Percentiles rank a stretch among this genome's conserved stretches.
Evolutionary conservation across 2,329 filamentous ascomycete species (phyloP).

Genomic region (Diaporthe nobilis): DNA sequence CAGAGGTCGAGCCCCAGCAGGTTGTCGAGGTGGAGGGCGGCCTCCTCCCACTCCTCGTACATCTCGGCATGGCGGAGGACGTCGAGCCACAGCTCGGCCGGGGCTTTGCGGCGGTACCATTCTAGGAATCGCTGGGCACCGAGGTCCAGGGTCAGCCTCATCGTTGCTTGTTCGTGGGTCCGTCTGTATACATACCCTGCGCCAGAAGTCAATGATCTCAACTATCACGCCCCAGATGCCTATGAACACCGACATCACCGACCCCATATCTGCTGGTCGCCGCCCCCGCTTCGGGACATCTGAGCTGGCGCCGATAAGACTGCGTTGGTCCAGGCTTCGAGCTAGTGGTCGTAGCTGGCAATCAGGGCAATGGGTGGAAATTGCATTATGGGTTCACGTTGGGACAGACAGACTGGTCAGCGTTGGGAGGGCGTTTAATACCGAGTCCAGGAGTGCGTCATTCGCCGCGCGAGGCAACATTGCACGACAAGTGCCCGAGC

Average conservation of each 20-base stretch:
- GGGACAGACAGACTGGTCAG: background rate
- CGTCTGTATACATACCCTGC: slow-evolving; percentile 61
- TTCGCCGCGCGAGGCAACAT: background rate
- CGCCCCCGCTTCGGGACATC: slow-evolving; percentile 19
- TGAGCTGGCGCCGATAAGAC: background rate
- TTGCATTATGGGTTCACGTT: background rate
- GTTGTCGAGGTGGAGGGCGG: slow-evolving; percentile 87
- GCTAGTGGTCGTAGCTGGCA: slow-evolving; percentile 1
- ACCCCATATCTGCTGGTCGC: slow-evolving; percentile 38
- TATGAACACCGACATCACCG: slow-evolving; percentile 52
- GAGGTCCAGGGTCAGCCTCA: background rate
- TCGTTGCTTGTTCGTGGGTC: background rate
- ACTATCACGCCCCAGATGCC: slow-evolving; percentile 71
- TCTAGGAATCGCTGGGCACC: slow-evolving; percentile 72
- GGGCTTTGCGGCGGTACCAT: slow-evolving; percentile 77
- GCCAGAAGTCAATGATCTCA: slow-evolving; percentile 75
- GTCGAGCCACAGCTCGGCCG: slow-evolving; percentile 75
- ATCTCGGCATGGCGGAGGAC: slow-evolving; percentile 75
- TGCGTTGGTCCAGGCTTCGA: background rate
- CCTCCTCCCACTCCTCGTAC: slow-evolving; percentile 89
- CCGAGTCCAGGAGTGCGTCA: slow-evolving; percentile 4
- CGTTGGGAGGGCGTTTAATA: slow-evolving; percentile 11
- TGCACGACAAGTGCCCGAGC: slow-evolving; percentile 22
- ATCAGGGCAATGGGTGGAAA: background rate
- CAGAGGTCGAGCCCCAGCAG: slow-evolving; percentile 85